A percentile compares a stretch with the other conserved stretches of the same genome.
phyloP scores from a whole-genome alignment of 305 asterid genomes.

The Nicotiana rustica region DNA sequence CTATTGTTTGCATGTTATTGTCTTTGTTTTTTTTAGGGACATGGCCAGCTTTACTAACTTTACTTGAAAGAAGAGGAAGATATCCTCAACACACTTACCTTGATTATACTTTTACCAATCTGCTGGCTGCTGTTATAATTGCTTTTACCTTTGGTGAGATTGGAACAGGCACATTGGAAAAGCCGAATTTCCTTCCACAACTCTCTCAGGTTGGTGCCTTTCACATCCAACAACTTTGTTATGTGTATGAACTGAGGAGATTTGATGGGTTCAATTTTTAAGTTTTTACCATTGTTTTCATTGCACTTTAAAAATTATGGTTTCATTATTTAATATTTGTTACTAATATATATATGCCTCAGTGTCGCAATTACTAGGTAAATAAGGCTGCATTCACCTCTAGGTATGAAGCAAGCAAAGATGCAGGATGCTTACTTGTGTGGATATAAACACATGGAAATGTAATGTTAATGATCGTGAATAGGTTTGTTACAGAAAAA shows the following conservation, averaged over 20 bases:
- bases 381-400: too few species aligned
- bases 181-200: constrained; percentile 74
- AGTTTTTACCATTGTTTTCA: too few species aligned
- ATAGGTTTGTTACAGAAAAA: neutral
- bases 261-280: too few species aligned
- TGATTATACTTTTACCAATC: constrained; percentile 81
- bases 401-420: neutral
- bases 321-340: too few species aligned
- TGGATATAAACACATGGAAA: neutral
- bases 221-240: neutral
- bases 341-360: too few species aligned
- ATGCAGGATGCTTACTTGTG: constrained; percentile 10
- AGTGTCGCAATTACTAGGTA: too few species aligned
- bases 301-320: too few species aligned
- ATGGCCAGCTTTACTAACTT: constrained; percentile 62
- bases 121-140: constrained; percentile 80
- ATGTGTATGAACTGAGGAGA: too few species aligned
- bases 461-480: neutral
- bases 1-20: constrained; percentile 56
- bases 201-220: constrained; percentile 62
- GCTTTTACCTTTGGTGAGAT: constrained; percentile 90
- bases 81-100: constrained; percentile 82
- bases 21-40: constrained; percentile 57
- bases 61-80: constrained; percentile 59
- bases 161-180: constrained; percentile 47